Base-by-base conservation (phyloP, 2,329 filamentous ascomycete species). In the Coccinonectria pachysandricola region DNA sequence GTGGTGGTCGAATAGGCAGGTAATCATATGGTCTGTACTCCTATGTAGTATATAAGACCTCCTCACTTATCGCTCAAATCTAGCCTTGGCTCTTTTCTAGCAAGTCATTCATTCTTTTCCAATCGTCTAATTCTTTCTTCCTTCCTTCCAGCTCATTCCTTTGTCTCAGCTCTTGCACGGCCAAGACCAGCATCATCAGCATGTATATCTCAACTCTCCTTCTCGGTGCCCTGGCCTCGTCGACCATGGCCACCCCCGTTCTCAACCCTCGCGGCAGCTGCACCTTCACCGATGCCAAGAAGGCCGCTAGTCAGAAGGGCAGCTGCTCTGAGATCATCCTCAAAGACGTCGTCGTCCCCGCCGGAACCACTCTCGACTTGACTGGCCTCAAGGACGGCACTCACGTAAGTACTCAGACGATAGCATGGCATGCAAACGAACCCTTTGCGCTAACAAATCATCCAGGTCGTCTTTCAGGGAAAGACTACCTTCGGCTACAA, bases 401-500 rank as follows among this genome's bases (percentile, higher is more conserved):
- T 29, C 9, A 60, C 50, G 43, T 40, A 19, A 15, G 35, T 23
- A n/a, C 19, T 6, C 12, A n/a, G n/a, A n/a, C n/a, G n/a, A n/a
- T n/a, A n/a, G n/a, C 8, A 15, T 5, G 6, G 28, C 4, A 10
- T 4, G 12, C 15, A 5, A 12, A 9, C 13, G n/a, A 4, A 11
- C 7, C 5, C 7, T 9, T 23, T 17, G 32, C 25, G 36, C 26
- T 18, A 19, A 19, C 14, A 0, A 6, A 18, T 7, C 6, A 10
- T 16, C 11, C 7, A 40, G 37, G 37, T 79, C 35, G 69, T 67
- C 40, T 81, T 81, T 52, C 51, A 70, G 31, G 78, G 77, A 21
- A 69, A 60, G 9, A 81, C 76, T n/a, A 72, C 68, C 28, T 82
- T 76, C 43, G 75, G 62, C 12, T 79, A 78, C 54, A 58, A 70